These are phyloP conservation scores for Vitis hybrid DNA, from an alignment of 177 flowering plant species.

Conservation along the genomic window DNA sequence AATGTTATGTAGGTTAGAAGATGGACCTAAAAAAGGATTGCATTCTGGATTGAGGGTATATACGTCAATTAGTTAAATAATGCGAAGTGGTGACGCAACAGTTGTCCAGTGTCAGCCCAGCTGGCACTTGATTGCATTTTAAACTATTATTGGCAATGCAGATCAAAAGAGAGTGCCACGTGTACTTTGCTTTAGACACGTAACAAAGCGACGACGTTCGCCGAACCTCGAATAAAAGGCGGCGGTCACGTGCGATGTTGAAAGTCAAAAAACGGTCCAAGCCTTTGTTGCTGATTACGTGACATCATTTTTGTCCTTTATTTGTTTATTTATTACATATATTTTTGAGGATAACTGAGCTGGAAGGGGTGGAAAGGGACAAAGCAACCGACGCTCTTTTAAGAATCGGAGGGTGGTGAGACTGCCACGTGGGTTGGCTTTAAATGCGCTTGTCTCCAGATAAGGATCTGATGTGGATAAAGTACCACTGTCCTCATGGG, in stretches of 20 bases:
- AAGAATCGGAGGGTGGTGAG: neutral
- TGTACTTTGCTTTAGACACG: neutral
- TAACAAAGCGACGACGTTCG: neutral
- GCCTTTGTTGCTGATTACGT: neutral
- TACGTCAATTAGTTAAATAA: too few species aligned
- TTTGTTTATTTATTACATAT: neutral
- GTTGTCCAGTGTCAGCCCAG: too few species aligned
- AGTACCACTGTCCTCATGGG: neutral
- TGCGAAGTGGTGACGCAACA: too few species aligned
- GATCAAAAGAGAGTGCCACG: neutral
- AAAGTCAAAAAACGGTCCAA: neutral
- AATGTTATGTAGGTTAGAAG: too few species aligned
- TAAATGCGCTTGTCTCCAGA: constrained; percentile 1
- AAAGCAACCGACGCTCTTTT: neutral
- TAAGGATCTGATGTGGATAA: neutral
- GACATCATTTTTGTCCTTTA: neutral
- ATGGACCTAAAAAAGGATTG: too few species aligned
- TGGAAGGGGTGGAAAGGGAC: neutral
- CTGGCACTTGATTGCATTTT: too few species aligned
- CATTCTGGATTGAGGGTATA: too few species aligned
- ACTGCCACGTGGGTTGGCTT: neutral
- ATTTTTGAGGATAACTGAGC: neutral
- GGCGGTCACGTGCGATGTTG: neutral
- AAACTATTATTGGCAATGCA: neutral
- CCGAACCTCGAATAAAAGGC: neutral